These are phyloP conservation scores for Phytophthora meadii DNA, from an alignment of 352 stramenopile species.

Conservation along the genomic window DNA sequence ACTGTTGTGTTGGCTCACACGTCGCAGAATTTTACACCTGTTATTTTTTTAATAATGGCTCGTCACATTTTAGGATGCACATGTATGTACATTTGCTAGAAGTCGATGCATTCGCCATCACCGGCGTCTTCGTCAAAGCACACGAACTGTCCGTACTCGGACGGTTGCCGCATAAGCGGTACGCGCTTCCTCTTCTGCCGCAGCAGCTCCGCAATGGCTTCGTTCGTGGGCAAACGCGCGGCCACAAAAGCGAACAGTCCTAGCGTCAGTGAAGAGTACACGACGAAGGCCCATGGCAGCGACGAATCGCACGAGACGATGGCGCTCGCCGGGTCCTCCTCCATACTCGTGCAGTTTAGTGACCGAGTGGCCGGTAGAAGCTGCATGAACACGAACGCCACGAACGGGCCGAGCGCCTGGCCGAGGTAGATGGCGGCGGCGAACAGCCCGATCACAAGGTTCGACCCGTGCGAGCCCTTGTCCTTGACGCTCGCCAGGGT, in stretches of 20 bases:
- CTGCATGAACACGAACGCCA: slow-evolving; percentile 58
- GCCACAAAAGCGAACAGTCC: slow-evolving; percentile 43
- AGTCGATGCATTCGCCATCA: slow-evolving; percentile 27
- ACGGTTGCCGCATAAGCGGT: slow-evolving; percentile 59
- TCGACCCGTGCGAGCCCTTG: slow-evolving; percentile 47
- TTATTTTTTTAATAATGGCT: neutral
- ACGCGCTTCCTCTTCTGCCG: slow-evolving; percentile 49
- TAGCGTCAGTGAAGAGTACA: slow-evolving; percentile 53
- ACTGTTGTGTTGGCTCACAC: too few species aligned
- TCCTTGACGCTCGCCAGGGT: slow-evolving; percentile 61
- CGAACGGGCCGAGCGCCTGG: slow-evolving; percentile 65
- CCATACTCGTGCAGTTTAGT: slow-evolving; percentile 42
- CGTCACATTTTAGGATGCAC: slow-evolving; percentile 1
- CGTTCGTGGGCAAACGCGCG: slow-evolving; percentile 28
- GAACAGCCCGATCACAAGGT: slow-evolving; percentile 77
- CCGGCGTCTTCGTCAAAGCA: slow-evolving; percentile 75
- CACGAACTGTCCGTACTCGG: slow-evolving; percentile 80
- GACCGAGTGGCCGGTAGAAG: slow-evolving; percentile 50
- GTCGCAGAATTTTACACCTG: too few species aligned
- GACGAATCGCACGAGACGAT: slow-evolving; percentile 52
- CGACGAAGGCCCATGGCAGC: slow-evolving; percentile 68
- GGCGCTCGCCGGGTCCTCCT: slow-evolving; percentile 17
- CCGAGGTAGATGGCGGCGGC: slow-evolving; percentile 72
- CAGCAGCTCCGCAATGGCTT: slow-evolving; percentile 48
- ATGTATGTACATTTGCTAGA: slow-evolving; percentile 12